Evolutionary conservation across 768 basidiomycete species (phyloP).

Genomic region (Lyophyllum shimeji): DNA sequence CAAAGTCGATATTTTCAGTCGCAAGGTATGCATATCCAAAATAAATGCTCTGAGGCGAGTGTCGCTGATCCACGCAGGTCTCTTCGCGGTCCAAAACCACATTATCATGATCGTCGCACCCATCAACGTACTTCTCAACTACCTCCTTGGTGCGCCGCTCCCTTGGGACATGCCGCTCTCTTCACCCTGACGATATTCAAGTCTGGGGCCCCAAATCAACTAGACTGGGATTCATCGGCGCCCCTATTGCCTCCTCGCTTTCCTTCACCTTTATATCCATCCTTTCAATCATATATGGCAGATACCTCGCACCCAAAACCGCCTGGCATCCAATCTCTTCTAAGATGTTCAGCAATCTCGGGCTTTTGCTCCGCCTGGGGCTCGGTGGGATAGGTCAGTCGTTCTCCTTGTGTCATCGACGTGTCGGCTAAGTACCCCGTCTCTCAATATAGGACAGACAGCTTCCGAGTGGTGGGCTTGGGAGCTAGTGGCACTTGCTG

Average conservation of each 20-base stretch:
- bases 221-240: constrained; percentile 86
- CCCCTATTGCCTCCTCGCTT: constrained; percentile 84
- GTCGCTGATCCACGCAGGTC: not conserved
- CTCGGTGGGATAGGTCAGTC: constrained; percentile 70
- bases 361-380: constrained; percentile 69
- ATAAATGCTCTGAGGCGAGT: too few species aligned
- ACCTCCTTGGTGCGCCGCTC: constrained; percentile 60
- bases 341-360: constrained; percentile 63
- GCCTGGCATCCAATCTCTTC: constrained; percentile 80
- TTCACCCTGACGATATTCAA: constrained; percentile 9
- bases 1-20: constrained; percentile 73
- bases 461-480: constrained; percentile 56
- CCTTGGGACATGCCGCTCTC: not conserved
- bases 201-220: constrained; percentile 82
- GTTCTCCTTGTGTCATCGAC: not conserved
- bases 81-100: constrained; percentile 11
- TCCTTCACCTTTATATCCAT: constrained; percentile 80
- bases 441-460: constrained; percentile 52
- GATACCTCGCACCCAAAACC: constrained; percentile 57
- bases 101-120: constrained; percentile 62
- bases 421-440: not conserved
- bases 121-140: constrained; percentile 80
- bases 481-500: constrained; percentile 9
- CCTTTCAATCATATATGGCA: constrained; percentile 60
- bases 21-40: constrained; percentile 48